Conservation (phyloP, 2,329 filamentous ascomycete species). For the Didymosphaeria variabile region DNA sequence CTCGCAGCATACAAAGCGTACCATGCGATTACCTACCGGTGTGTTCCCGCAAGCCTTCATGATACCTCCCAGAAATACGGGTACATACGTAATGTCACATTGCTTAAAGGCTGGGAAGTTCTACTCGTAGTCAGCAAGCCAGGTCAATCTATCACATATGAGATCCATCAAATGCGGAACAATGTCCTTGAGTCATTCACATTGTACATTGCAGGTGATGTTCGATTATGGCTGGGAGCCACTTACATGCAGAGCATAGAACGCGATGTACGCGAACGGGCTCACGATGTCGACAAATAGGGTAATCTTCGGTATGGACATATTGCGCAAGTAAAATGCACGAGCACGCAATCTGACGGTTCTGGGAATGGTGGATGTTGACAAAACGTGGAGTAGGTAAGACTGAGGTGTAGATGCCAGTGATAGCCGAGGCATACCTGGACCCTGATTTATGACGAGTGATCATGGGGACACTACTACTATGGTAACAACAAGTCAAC, state of each 20-base stretch:
- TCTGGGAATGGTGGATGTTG: background rate
- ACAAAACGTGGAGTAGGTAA: background rate
- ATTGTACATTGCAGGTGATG: too few species aligned
- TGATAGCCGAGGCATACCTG: background rate
- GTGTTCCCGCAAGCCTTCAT: slow-evolving; percentile 66
- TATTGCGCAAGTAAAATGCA: slow-evolving; percentile 29
- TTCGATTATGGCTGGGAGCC: background rate
- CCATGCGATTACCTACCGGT: slow-evolving; percentile 55
- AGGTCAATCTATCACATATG: too few species aligned
- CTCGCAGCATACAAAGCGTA: slow-evolving; percentile 62
- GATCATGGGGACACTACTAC: background rate
- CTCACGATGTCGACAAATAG: slow-evolving; percentile 68
- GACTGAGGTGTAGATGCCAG: background rate
- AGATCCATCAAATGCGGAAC: too few species aligned
- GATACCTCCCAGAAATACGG: slow-evolving; percentile 67
- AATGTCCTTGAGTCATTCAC: too few species aligned
- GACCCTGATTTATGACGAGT: background rate
- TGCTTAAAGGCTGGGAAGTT: slow-evolving; percentile 64
- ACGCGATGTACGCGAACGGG: slow-evolving; percentile 69
- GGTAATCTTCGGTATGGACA: slow-evolving; percentile 62
- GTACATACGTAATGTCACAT: slow-evolving; percentile 65
- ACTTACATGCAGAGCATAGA: slow-evolving; percentile 63
- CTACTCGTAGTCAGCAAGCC: slow-evolving; percentile 42
- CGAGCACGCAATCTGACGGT: background rate
- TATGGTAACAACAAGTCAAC: background rate